These are phyloP conservation scores for Noccaea bulbosa DNA, from an alignment of 345 rosid genomes.

Conservation along the genomic window DNA sequence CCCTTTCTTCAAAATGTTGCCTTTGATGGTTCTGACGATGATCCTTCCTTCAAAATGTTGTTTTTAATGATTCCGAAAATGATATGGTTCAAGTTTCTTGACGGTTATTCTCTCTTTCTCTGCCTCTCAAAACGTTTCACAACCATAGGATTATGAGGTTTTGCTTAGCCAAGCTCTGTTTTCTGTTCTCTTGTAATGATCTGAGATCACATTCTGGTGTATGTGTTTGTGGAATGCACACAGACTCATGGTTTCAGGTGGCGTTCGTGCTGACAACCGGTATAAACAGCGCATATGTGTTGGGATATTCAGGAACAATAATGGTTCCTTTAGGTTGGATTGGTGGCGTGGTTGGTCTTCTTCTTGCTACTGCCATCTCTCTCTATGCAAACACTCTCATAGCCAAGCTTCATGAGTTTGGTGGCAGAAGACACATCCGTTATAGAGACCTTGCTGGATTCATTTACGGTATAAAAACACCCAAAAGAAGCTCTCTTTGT, in stretches of 20 bases:
- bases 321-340: slow-evolving; percentile 95
- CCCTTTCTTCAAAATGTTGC: background rate
- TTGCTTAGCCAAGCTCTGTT: slow-evolving; percentile 20
- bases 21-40: background rate
- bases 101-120: background rate
- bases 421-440: slow-evolving; percentile 90
- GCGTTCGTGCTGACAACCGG: slow-evolving; percentile 83
- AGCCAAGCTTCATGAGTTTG: slow-evolving; percentile 84
- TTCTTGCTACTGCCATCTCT: slow-evolving; percentile 70
- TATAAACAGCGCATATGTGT: slow-evolving; percentile 85
- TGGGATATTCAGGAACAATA: slow-evolving; percentile 87
- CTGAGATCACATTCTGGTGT: background rate
- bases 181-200: background rate
- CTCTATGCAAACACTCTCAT: slow-evolving; percentile 77
- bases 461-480: slow-evolving; percentile 59
- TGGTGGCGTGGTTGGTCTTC: slow-evolving; percentile 70
- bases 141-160: background rate
- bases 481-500: background rate
- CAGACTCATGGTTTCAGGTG: slow-evolving; percentile 96
- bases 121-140: background rate
- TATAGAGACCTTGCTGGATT: slow-evolving; percentile 90
- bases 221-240: slow-evolving; percentile 42
- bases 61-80: background rate
- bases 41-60: background rate
- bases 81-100: slow-evolving; percentile 3